Evolutionary conservation across 371 early-diverging fungal species (phyloP).

Genomic region (Circinella minor): DNA sequence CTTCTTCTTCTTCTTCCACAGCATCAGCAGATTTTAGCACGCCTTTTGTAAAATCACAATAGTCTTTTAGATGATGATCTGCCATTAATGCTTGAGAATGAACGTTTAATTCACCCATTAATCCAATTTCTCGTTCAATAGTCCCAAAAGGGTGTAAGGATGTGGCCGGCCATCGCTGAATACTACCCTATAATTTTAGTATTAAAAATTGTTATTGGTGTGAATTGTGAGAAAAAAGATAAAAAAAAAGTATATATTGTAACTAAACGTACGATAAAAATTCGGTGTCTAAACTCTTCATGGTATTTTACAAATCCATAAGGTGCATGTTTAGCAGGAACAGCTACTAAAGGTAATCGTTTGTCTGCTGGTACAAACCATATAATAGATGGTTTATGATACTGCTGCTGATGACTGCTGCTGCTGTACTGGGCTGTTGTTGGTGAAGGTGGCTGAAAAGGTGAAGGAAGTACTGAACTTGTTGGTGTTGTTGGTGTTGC

Average conservation of each 20-base stretch:
- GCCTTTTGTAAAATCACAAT: slow-evolving; percentile 29
- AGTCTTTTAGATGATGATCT: slow-evolving; percentile 42
- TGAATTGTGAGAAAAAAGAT: too few relatives aligned
- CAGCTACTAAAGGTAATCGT: slow-evolving; percentile 64
- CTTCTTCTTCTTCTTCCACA: neutral
- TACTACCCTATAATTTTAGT: slow-evolving; percentile 26
- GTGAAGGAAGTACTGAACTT: neutral
- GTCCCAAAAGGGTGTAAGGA: slow-evolving; percentile 50
- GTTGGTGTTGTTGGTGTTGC: neutral
- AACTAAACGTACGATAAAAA: slow-evolving; percentile 34
- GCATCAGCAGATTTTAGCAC: slow-evolving; percentile 21
- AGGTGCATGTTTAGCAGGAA: slow-evolving; percentile 50
- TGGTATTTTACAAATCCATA: slow-evolving; percentile 36
- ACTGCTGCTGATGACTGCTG: slow-evolving; percentile 16
- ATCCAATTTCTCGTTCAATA: slow-evolving; percentile 45
- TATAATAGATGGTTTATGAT: slow-evolving; percentile 37
- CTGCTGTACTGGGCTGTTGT: neutral
- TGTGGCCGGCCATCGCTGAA: slow-evolving; percentile 46
- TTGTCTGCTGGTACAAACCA: slow-evolving; percentile 75
- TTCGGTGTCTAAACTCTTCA: slow-evolving; percentile 41
- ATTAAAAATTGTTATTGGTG: neutral
- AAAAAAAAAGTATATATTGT: too few relatives aligned
- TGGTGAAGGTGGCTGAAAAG: slow-evolving; percentile 4
- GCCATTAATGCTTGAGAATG: slow-evolving; percentile 41
- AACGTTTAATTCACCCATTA: slow-evolving; percentile 41